Base-by-base conservation (phyloP, 2,329 filamentous ascomycete genomes). In the Hymenoscyphus albidus region DNA sequence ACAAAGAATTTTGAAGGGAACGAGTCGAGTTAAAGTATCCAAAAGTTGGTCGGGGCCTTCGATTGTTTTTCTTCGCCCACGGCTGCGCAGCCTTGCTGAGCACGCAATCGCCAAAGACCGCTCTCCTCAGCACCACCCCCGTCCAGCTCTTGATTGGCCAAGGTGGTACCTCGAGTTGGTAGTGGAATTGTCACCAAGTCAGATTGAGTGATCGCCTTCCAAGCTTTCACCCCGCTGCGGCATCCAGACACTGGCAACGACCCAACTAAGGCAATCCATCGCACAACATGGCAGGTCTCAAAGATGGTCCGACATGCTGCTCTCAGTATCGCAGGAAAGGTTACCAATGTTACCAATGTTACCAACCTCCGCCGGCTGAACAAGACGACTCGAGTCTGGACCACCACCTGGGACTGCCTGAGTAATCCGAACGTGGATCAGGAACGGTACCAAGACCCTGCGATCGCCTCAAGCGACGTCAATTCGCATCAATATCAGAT, bases 21-120 rank as follows among this genome's bases (percentile, higher is more conserved):
- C 16, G 2, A 10, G 16, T n/a, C 35, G 40, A 62, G 31, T 18
- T 60, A 48, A 48, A 16, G 58, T 60, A 60, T 22, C 27, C 51
- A 48, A 58, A 58, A 58, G 18, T 51, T 60, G 32, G 32, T 31
- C 51, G 40, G 22, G 44, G 40, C 51, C 38, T 16, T n/a, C 57
- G 54, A 60, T 48, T 48, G 42, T 48, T 48, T 48, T 48, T 48
- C 42, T 6, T 51, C 12, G 59, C 16, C 55, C 60, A 58, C 48
- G 58, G 57, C 58, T 61, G 57, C 31, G 58, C 57, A 65, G 62
- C 64, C 62, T 65, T 35, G 61, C 40, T 51, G 51, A 65, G 57
- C 61, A 65, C 62, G 64, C 61, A 60, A 65, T 65, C 40, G 39
- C 51, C 13, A n/a, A 48, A n/a, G 42, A 48, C 42, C 42, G 42